These are phyloP conservation scores for Citrus unshiu DNA, from an alignment of 345 rosid genomes.

Conservation along the genomic window DNA sequence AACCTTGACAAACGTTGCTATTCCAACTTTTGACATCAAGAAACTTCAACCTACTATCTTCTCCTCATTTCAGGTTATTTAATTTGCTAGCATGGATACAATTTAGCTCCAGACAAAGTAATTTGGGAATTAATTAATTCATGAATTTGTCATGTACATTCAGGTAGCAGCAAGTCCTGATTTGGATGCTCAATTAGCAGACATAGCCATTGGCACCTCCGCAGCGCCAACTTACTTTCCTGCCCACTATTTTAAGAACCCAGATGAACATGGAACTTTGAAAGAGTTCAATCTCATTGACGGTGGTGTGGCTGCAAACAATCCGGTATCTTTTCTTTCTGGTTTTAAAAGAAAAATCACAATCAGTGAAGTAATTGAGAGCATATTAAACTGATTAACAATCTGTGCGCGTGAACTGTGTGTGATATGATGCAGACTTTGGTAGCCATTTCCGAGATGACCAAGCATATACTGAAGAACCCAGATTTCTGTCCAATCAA, in stretches of 20 bases:
- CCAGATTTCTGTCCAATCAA: slow-evolving; percentile 40
- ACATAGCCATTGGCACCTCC: slow-evolving; percentile 65
- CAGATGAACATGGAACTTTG: slow-evolving; percentile 33
- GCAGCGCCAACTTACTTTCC: slow-evolving; percentile 78
- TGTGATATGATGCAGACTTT: slow-evolving; percentile 36
- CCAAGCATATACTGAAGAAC: slow-evolving; percentile 43
- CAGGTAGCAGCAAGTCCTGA: slow-evolving; percentile 31
- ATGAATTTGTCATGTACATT: not conserved
- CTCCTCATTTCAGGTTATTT: slow-evolving; percentile 52
- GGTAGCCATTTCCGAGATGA: slow-evolving; percentile 61
- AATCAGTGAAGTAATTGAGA: not conserved
- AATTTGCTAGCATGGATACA: not conserved
- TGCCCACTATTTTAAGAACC: slow-evolving; percentile 45
- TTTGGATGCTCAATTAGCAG: slow-evolving; percentile 52
- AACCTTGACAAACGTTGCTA: slow-evolving; percentile 56
- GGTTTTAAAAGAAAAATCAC: not conserved
- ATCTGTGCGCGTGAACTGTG: not conserved
- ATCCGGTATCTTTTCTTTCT: slow-evolving; percentile 44
- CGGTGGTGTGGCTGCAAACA: slow-evolving; percentile 63
- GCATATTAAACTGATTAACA: too few relatives aligned
- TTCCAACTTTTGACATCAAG: slow-evolving; percentile 72
- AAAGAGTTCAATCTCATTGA: slow-evolving; percentile 66
- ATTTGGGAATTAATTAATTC: not conserved
- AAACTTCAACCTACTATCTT: slow-evolving; percentile 63
- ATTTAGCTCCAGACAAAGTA: not conserved